Base-by-base conservation (phyloP, 108 stramenopile species). In the Schizochytrium sp. region DNA sequence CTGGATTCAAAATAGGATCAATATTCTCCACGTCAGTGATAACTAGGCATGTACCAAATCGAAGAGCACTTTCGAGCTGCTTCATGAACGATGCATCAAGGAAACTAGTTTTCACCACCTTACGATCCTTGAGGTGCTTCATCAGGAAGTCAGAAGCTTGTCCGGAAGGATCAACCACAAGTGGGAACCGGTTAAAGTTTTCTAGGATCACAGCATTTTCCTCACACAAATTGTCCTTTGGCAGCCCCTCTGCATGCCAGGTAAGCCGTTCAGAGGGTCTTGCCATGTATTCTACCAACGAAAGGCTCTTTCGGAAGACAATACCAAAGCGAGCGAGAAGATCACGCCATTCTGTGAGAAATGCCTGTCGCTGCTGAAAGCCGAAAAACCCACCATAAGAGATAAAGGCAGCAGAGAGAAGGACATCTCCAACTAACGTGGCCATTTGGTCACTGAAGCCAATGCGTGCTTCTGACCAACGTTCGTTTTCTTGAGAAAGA, bases 161-260 rank as follows among this genome's bases (percentile, higher is more conserved):
- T 13, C 99, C 99, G 12, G 98, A 95, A n/a, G 99, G 99, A 90
- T 99, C 99, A 61, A 99, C 96, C 56, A 99, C 94, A n/a, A 98
- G 95, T 7, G 98, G 97, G 89, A 97, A 98, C 10, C 99, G 95
- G 49, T 94, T 93, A 58, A 93, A 96, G 55, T 96, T 92, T 72
- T 97, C 96, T 19, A 99, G 90, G 76, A 99, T 96, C 19, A 97
- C 96, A 13, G 97, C 98, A 88, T 99, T 99, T 91, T 98, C 98
- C 44, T 97, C 92, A 91, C 96, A 97, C 12, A 98, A 91, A 44
- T 93, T 93, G 89, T 99, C 99, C 46, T 92, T 91, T 19, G 98
- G 98, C 69, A 99, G 95, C 17, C 98, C 98, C 46, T 95, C 92
- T 4, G 55, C 93, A 88, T 96, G 94, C 98, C 98, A 99, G 56